Percentiles rank a stretch among this genome's conserved stretches.
Evolutionary conservation across 23 red algal genomes (phyloP).

Genomic region (Chondrus crispus): DNA sequence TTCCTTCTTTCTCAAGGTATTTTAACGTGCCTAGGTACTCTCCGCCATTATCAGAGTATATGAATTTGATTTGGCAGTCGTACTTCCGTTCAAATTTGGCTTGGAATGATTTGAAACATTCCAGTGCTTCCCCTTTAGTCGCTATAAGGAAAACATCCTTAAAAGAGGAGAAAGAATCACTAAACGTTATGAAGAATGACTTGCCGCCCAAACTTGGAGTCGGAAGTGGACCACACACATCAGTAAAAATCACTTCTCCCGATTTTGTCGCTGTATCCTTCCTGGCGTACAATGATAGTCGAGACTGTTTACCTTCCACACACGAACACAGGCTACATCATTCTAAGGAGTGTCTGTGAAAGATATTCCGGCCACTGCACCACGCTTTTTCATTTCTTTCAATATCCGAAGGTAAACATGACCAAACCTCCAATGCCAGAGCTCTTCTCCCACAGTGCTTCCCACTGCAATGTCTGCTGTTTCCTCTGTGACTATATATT

Average conservation of each 20-base stretch:
- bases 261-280: too few species aligned
- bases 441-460: background rate
- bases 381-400: too few species aligned
- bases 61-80: background rate
- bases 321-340: too few species aligned
- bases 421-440: background rate
- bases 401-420: background rate
- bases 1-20: background rate
- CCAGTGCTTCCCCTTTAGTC: background rate
- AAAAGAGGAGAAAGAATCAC: background rate
- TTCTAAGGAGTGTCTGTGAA: too few species aligned
- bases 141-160: background rate
- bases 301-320: background rate
- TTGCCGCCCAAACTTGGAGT: conserved; percentile 1
- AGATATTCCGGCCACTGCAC: too few species aligned
- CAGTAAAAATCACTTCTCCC: background rate
- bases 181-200: background rate
- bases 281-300: background rate
- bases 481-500: too few species aligned
- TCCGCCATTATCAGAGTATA: background rate
- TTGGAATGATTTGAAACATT: background rate
- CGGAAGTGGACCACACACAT: background rate
- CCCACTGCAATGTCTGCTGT: background rate
- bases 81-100: background rate
- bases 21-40: background rate